Evolutionary conservation across 2,329 filamentous ascomycete species (phyloP).

Genomic region (Fusarium equiseti): DNA sequence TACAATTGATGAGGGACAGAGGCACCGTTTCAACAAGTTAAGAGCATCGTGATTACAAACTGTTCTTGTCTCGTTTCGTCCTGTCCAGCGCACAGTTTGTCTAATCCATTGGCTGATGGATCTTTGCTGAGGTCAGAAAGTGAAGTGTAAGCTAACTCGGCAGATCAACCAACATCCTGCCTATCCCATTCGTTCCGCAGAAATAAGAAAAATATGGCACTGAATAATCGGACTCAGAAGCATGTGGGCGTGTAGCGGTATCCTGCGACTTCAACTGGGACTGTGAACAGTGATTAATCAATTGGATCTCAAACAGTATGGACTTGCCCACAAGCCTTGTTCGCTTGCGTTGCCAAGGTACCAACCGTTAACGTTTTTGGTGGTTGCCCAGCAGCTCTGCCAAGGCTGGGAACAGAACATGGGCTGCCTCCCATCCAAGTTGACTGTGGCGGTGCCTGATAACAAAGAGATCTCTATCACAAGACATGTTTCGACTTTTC

Average conservation of each 20-base stretch:
- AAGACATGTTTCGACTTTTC: slow-evolving; percentile 4
- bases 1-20: slow-evolving; percentile 15
- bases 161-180: slow-evolving; percentile 34
- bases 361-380: slow-evolving; percentile 29
- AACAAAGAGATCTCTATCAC: slow-evolving; percentile 11
- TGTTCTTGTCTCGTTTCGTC: slow-evolving; percentile 30
- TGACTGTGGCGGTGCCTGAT: slow-evolving; percentile 17
- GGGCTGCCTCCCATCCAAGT: slow-evolving; percentile 34
- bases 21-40: slow-evolving; percentile 2
- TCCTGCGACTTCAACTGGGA: background rate
- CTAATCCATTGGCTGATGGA: slow-evolving; percentile 10
- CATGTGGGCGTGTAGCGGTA: slow-evolving; percentile 20
- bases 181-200: slow-evolving; percentile 32
- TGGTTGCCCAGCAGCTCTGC: slow-evolving; percentile 39
- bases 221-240: slow-evolving; percentile 27
- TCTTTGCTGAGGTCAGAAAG: slow-evolving; percentile 21
- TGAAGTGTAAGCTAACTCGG: slow-evolving; percentile 21
- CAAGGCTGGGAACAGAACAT: slow-evolving; percentile 31
- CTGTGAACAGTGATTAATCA: slow-evolving; percentile 7
- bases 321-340: slow-evolving; percentile 26
- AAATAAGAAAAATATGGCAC: background rate
- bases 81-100: slow-evolving; percentile 15
- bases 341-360: slow-evolving; percentile 43
- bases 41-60: slow-evolving; percentile 11
- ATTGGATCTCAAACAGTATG: slow-evolving; percentile 24